A percentile compares a stretch with the other conserved stretches of the same genome.
Conservation (phyloP, 2,329 filamentous ascomycete species). For the Dothideomycetidae sp. region DNA sequence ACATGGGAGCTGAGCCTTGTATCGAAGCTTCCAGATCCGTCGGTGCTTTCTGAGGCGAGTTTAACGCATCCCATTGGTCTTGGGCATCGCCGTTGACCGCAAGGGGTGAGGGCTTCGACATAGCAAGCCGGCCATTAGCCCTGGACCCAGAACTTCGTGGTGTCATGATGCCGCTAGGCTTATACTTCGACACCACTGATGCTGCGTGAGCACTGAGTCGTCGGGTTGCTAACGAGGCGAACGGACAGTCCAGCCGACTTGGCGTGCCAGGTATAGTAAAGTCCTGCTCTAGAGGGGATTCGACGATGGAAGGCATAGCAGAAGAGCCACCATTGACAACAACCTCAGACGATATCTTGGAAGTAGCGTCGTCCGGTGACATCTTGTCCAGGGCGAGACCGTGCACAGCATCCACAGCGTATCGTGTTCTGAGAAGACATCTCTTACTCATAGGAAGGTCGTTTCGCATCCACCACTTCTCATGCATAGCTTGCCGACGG, state of each 20-base stretch:
- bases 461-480: slow-evolving; percentile 9
- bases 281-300: slow-evolving; percentile 57
- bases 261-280: slow-evolving; percentile 78
- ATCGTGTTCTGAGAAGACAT: slow-evolving; percentile 21
- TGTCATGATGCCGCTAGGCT: slow-evolving; percentile 11
- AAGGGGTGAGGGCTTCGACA: not conserved
- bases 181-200: slow-evolving; percentile 27
- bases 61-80: slow-evolving; percentile 15
- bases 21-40: slow-evolving; percentile 11
- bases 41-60: slow-evolving; percentile 6
- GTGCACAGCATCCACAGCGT: slow-evolving; percentile 5
- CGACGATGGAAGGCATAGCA: slow-evolving; percentile 25
- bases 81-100: not conserved
- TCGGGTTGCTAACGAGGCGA: slow-evolving; percentile 40
- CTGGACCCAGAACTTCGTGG: slow-evolving; percentile 8
- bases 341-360: slow-evolving; percentile 20
- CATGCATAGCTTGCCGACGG: slow-evolving; percentile 1
- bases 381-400: slow-evolving; percentile 3
- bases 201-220: slow-evolving; percentile 25
- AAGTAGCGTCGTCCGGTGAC: slow-evolving; percentile 1
- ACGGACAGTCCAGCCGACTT: slow-evolving; percentile 68
- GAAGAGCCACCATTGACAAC: slow-evolving; percentile 22
- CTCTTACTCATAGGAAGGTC: slow-evolving; percentile 10
- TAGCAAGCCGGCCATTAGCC: slow-evolving; percentile 7
- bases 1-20: slow-evolving; percentile 42